These are phyloP conservation scores for Nectriaceae sp. DNA, from an alignment of 2,329 filamentous ascomycete genomes.

Conservation along the genomic window DNA sequence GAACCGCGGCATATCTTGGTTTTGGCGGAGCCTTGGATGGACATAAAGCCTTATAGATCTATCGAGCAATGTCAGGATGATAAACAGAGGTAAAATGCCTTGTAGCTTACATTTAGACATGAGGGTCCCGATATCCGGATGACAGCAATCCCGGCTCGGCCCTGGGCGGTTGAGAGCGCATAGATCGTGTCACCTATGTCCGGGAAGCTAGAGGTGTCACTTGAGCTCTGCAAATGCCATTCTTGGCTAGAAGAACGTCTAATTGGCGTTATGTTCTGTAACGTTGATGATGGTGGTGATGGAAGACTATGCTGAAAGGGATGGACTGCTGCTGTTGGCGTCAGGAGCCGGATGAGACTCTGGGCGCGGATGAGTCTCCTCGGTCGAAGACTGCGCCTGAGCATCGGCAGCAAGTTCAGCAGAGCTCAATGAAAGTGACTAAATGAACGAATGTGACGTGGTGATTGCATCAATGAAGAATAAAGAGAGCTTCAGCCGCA, in stretches of 20 bases:
- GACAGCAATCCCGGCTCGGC: slow-evolving; percentile 86
- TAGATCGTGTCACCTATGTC: slow-evolving; percentile 71
- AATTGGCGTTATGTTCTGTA: background rate
- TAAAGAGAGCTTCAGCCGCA: too few species aligned
- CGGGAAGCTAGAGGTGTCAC: slow-evolving; percentile 16
- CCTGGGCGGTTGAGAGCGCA: slow-evolving; percentile 83
- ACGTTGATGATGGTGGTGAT: background rate
- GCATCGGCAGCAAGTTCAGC: slow-evolving; percentile 18
- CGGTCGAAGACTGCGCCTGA: slow-evolving; percentile 23
- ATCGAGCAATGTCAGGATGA: slow-evolving; percentile 5
- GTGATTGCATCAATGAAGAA: background rate
- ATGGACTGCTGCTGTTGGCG: background rate
- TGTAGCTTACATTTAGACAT: slow-evolving; percentile 61
- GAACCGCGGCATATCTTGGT: slow-evolving; percentile 66
- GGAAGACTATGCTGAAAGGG: background rate
- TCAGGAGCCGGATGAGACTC: slow-evolving; percentile 7
- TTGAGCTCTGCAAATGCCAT: slow-evolving; percentile 7
- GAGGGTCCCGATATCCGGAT: slow-evolving; percentile 82
- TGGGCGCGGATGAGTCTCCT: slow-evolving; percentile 18
- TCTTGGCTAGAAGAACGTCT: slow-evolving; percentile 15
- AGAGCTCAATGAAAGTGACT: background rate
- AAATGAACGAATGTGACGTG: background rate
- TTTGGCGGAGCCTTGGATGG: slow-evolving; percentile 46
- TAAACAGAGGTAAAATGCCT: background rate
- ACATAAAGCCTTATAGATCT: slow-evolving; percentile 56